phyloP scores from a whole-genome alignment of 257 asterid genomes.

The Rhazya stricta region DNA sequence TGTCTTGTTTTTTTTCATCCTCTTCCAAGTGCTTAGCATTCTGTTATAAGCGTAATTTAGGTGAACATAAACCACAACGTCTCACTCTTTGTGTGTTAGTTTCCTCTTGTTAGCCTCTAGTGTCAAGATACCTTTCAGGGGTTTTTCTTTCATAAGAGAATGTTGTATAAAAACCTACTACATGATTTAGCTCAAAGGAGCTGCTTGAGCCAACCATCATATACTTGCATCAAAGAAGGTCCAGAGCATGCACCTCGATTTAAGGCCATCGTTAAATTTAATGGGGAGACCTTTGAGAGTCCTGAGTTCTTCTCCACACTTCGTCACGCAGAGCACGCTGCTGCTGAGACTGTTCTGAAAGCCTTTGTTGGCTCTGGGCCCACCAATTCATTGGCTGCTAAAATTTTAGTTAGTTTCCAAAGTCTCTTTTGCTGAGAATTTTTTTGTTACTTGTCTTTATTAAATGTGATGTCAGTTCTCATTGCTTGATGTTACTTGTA shows the following conservation, averaged over 20 bases:
- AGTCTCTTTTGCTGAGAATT: background rate
- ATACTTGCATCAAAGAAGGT: constrained; percentile 69
- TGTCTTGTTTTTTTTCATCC: background rate
- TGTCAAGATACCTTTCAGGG: background rate
- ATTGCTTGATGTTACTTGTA: no score
- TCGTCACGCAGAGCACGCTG: constrained; percentile 87
- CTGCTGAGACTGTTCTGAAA: constrained; percentile 82
- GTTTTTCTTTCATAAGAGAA: constrained; percentile 14
- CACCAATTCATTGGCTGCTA: constrained; percentile 69
- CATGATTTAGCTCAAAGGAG: constrained; percentile 95
- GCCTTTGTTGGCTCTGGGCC: constrained; percentile 70
- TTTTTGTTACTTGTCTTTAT: background rate
- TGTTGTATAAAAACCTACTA: constrained; percentile 75
- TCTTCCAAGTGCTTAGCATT: background rate
- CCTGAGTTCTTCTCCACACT: constrained; percentile 82
- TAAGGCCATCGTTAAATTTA: constrained; percentile 72
- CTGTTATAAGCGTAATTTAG: background rate
- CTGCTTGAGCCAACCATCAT: constrained; percentile 87
- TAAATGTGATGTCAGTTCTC: background rate
- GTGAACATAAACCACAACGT: background rate
- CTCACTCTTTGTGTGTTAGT: background rate
- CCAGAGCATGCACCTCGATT: constrained; percentile 96
- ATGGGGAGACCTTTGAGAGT: constrained; percentile 80
- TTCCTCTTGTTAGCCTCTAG: background rate
- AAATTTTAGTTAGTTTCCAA: constrained; percentile 49